A percentile compares a stretch with the other conserved stretches of the same genome.
Conservation (phyloP, 805 yeast species). For the Schizosaccharomyces cryophilus region DNA sequence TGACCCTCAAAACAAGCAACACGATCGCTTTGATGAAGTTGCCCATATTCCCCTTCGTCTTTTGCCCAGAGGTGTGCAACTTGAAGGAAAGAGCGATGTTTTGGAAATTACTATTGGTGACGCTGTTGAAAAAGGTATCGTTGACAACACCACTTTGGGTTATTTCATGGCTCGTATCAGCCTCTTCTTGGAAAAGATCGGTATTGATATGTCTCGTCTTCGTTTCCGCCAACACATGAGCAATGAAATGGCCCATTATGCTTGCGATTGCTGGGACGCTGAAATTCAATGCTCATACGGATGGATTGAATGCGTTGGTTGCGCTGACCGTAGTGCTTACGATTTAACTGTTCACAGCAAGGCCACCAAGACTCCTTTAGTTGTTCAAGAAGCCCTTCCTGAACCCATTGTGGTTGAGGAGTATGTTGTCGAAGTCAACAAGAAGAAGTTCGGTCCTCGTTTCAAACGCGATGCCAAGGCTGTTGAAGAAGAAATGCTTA, state of each 20-base stretch:
- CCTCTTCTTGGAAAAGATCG: slow-evolving; percentile 60
- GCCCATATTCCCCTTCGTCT: slow-evolving; percentile 48
- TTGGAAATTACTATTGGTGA: slow-evolving; percentile 53
- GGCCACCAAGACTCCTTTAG: slow-evolving; percentile 80
- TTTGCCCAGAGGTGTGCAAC: slow-evolving; percentile 70
- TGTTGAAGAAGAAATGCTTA: slow-evolving; percentile 55
- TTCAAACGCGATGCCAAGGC: slow-evolving; percentile 91
- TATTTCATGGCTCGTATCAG: slow-evolving; percentile 88
- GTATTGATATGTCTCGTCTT: slow-evolving; percentile 60
- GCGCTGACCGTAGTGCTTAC: slow-evolving; percentile 97
- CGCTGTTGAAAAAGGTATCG: slow-evolving; percentile 68
- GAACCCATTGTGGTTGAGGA: slow-evolving; percentile 64
- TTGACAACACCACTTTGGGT: slow-evolving; percentile 87
- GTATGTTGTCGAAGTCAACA: slow-evolving; percentile 66
- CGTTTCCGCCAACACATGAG: slow-evolving; percentile 97
- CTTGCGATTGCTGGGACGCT: slow-evolving; percentile 99
- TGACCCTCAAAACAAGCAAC: slow-evolving; percentile 72
- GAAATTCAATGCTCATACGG: slow-evolving; percentile 89
- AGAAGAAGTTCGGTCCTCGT: slow-evolving; percentile 92
- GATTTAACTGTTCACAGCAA: slow-evolving; percentile 89
- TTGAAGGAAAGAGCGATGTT: slow-evolving; percentile 54
- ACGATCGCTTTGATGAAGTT: slow-evolving; percentile 55
- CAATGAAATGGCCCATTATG: slow-evolving; percentile 99
- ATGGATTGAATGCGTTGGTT: slow-evolving; percentile 99
- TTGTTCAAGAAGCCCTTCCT: slow-evolving; percentile 73